Conservation (phyloP, 768 basidiomycete species). For the Lyophyllum atratum region DNA sequence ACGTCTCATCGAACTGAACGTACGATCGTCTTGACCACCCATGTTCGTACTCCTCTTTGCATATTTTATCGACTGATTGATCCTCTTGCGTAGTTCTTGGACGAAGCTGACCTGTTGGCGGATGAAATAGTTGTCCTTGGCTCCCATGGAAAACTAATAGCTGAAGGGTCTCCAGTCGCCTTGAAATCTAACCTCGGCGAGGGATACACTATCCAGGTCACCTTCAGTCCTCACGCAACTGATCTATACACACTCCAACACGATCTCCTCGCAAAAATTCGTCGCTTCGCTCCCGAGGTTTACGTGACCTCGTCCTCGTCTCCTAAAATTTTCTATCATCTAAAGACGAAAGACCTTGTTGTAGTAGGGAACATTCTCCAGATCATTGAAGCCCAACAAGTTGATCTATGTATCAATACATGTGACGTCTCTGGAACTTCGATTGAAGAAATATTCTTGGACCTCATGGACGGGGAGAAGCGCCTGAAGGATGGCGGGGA, state of each 20-base stretch:
- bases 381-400: slow-evolving; percentile 42
- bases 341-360: slow-evolving; percentile 49
- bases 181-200: slow-evolving; percentile 60
- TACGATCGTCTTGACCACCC: slow-evolving; percentile 64
- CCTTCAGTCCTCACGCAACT: slow-evolving; percentile 31
- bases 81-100: slow-evolving; percentile 44
- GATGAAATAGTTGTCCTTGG: slow-evolving; percentile 67
- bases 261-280: slow-evolving; percentile 35
- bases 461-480: slow-evolving; percentile 45
- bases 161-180: slow-evolving; percentile 57
- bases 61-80: not conserved
- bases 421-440: slow-evolving; percentile 60
- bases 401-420: slow-evolving; percentile 32
- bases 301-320: slow-evolving; percentile 37
- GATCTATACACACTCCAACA: slow-evolving; percentile 5
- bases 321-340: slow-evolving; percentile 39
- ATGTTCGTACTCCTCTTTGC: slow-evolving; percentile 34
- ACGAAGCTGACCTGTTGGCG: slow-evolving; percentile 67
- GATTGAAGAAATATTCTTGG: slow-evolving; percentile 66
- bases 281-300: slow-evolving; percentile 36
- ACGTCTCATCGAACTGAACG: slow-evolving; percentile 52
- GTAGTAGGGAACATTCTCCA: slow-evolving; percentile 49
- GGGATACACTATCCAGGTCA: slow-evolving; percentile 56
- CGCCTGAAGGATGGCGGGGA: slow-evolving; percentile 16
- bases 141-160: slow-evolving; percentile 61